phyloP scores from a whole-genome alignment of 192 early-diverging fungal species.

The Ramicandelaber brevisporus region DNA sequence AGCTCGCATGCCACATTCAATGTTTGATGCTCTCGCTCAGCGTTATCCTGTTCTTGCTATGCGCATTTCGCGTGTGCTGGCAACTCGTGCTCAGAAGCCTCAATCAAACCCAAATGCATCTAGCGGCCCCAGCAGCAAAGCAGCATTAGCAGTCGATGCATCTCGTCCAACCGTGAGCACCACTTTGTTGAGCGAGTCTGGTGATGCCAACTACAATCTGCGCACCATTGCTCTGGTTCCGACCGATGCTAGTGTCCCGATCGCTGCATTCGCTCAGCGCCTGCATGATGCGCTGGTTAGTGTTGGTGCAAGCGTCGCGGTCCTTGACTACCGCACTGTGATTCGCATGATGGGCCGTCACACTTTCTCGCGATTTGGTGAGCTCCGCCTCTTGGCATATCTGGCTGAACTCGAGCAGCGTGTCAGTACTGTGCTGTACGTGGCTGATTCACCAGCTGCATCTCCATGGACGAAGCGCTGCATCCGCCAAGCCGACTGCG shows the following conservation, averaged over 20 bases:
- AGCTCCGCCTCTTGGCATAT: conserved; percentile 82
- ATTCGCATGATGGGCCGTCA: conserved; percentile 65
- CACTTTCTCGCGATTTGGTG: conserved; percentile 73
- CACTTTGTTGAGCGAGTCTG: conserved; percentile 15
- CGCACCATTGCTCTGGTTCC: conserved; percentile 88
- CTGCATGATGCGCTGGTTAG: conserved; percentile 41
- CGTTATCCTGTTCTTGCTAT: conserved; percentile 81
- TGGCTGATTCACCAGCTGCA: conserved; percentile 75
- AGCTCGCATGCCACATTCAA: conserved; percentile 78
- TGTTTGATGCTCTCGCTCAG: conserved; percentile 77
- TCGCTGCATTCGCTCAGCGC: conserved; percentile 67
- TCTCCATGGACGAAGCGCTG: conserved; percentile 90
- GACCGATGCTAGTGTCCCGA: conserved; percentile 49
- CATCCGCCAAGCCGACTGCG: conserved; percentile 88
- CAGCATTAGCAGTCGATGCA: conserved; percentile 1
- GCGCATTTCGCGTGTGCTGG: conserved; percentile 73
- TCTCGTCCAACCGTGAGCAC: background rate
- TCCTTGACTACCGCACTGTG: conserved; percentile 61
- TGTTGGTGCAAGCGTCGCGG: conserved; percentile 38
- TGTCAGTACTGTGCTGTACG: conserved; percentile 67
- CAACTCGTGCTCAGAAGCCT: conserved; percentile 33
- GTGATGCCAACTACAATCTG: conserved; percentile 75
- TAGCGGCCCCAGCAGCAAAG: conserved; percentile 1
- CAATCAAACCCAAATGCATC: conserved; percentile 15
- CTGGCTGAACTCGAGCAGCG: conserved; percentile 82